Percentiles rank a stretch among this genome's conserved stretches.
phyloP scores from a whole-genome alignment of 106 monocot species.

The Phalaenopsis equestris region DNA sequence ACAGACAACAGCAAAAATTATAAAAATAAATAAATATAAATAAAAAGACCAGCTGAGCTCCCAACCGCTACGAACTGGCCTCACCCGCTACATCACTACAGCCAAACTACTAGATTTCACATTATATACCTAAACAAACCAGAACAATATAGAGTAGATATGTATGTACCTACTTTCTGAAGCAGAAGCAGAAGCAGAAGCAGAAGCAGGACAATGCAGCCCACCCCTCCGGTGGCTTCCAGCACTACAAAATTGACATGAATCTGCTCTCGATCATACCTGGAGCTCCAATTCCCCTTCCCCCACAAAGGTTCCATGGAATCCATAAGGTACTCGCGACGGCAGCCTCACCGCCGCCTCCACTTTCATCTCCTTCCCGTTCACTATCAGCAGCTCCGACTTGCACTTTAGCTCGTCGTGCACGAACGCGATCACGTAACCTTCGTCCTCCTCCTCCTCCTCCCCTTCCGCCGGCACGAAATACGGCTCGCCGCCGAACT shows the following conservation, averaged over 20 bases:
- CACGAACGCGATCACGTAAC: conserved; percentile 35
- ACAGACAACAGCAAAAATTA: too few species aligned
- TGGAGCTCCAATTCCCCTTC: neutral
- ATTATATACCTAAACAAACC: too few species aligned
- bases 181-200: neutral
- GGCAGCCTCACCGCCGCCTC: conserved; percentile 48
- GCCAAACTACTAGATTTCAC: neutral
- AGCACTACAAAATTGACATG: too few species aligned
- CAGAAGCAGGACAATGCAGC: neutral
- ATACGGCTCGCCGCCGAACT: conserved; percentile 51
- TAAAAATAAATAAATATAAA: neutral
- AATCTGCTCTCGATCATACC: neutral
- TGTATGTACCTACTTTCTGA: neutral
- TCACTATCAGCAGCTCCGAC: conserved; percentile 49
- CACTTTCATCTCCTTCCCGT: conserved; percentile 31
- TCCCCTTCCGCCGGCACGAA: conserved; percentile 27
- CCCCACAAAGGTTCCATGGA: conserved; percentile 53
- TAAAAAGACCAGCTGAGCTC: conserved; percentile 2
- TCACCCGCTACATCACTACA: neutral
- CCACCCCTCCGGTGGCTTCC: conserved; percentile 6
- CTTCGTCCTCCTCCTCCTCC: conserved; percentile 39
- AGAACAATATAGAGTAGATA: neutral
- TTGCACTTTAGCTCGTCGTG: conserved; percentile 31
- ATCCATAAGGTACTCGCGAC: conserved; percentile 60
- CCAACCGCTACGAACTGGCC: neutral